Evolutionary conservation across 1,284 basidiomycete genomes (phyloP).

Genomic region (Moesziomyces sp.): DNA sequence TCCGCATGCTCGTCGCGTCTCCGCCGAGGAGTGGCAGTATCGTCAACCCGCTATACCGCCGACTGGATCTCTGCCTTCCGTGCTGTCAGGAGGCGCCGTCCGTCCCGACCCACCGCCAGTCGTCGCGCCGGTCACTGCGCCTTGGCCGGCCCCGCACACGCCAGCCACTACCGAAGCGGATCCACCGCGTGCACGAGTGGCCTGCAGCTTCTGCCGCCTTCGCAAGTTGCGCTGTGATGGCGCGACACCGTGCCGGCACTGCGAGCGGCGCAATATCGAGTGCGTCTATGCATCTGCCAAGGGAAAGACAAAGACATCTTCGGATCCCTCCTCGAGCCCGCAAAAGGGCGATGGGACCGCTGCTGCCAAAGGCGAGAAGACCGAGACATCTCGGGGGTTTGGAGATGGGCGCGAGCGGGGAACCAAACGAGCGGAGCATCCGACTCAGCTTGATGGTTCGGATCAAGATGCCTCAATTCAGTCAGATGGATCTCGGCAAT

Average conservation of each 20-base stretch:
- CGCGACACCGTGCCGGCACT: slow-evolving; percentile 43
- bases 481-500: slow-evolving; percentile 1
- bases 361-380: not conserved
- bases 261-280: slow-evolving; percentile 38
- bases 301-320: slow-evolving; percentile 19
- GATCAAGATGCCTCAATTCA: not conserved
- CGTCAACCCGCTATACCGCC: slow-evolving; percentile 1
- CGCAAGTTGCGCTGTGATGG: slow-evolving; percentile 51
- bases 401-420: slow-evolving; percentile 7
- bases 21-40: slow-evolving; percentile 26
- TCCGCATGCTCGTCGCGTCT: slow-evolving; percentile 6
- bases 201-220: slow-evolving; percentile 45
- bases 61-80: not conserved
- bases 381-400: too few relatives aligned
- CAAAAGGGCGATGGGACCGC: not conserved
- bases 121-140: not conserved
- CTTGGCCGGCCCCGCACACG: not conserved
- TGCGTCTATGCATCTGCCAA: slow-evolving; percentile 41
- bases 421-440: slow-evolving; percentile 8
- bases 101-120: slow-evolving; percentile 5
- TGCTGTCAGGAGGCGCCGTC: not conserved
- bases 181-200: slow-evolving; percentile 42
- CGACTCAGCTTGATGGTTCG: not conserved
- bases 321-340: not conserved
- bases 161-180: slow-evolving; percentile 16